Percentiles rank a stretch among this genome's conserved stretches.
Evolutionary conservation across 2,329 filamentous ascomycete species (phyloP).

Genomic region (Diaporthe caulivora): DNA sequence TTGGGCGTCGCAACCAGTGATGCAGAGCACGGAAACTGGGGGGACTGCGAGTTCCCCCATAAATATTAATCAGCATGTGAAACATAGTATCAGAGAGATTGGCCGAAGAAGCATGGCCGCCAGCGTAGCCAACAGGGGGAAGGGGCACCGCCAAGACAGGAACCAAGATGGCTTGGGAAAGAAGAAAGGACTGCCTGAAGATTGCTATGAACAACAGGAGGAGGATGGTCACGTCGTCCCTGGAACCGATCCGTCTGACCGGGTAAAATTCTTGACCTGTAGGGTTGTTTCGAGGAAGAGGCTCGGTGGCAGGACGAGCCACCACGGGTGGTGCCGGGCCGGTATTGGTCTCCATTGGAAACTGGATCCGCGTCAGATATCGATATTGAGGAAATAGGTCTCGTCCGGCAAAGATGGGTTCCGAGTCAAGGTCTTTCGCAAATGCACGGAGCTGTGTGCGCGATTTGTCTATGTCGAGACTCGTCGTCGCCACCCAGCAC

Average conservation of each 20-base stretch:
- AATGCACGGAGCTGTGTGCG: not conserved
- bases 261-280: not conserved
- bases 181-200: not conserved
- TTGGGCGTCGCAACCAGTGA: conserved; percentile 75
- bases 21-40: conserved; percentile 72
- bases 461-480: not conserved
- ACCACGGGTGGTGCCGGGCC: not conserved
- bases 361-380: not conserved
- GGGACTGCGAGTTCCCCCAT: conserved; percentile 66
- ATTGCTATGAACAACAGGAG: not conserved
- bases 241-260: not conserved
- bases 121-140: conserved; percentile 4
- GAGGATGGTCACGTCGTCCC: not conserved
- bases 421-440: not conserved
- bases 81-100: not conserved
- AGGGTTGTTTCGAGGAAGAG: not conserved
- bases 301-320: not conserved
- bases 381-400: not conserved
- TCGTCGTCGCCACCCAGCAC: not conserved
- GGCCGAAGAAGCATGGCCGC: not conserved
- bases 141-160: too few species aligned
- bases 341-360: too few species aligned
- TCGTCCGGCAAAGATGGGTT: not conserved
- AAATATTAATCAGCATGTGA: not conserved
- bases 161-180: not conserved